Percentiles rank a stretch among this genome's conserved stretches.
Evolutionary conservation across 495 filamentous ascomycete genomes (phyloP).

Genomic region (Hypoxylon fragiforme): DNA sequence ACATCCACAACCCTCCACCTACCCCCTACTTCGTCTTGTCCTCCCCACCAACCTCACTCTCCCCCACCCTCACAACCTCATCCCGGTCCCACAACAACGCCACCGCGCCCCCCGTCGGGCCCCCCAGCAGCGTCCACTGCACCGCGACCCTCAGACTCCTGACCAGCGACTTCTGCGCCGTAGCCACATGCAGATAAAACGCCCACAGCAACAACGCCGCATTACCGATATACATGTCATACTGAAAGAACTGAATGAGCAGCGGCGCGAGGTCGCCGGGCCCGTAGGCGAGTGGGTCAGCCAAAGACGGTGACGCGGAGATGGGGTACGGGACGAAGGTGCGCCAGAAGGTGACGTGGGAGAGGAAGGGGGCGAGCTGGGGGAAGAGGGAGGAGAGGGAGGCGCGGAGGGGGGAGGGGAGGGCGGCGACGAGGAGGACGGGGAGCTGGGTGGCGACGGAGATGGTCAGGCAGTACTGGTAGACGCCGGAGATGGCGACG

Average conservation of each 20-base stretch:
- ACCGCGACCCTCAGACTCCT: conserved; percentile 46
- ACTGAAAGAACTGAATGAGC: conserved; percentile 58
- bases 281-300: conserved; percentile 34
- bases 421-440: conserved; percentile 46
- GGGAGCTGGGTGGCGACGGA: conserved; percentile 51
- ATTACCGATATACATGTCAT: conserved; percentile 60
- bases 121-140: conserved; percentile 48
- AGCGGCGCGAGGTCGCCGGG: conserved; percentile 52
- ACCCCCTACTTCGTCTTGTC: conserved; percentile 19
- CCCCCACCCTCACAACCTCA: conserved; percentile 20
- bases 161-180: conserved; percentile 37
- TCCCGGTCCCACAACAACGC: conserved; percentile 42
- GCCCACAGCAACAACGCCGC: conserved; percentile 59
- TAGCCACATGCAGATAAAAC: conserved; percentile 47
- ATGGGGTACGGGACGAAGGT: conserved; percentile 36
- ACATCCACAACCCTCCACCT: background rate
- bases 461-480: conserved; percentile 55
- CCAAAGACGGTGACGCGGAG: conserved; percentile 6
- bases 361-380: conserved; percentile 43
- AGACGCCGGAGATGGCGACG: conserved; percentile 52
- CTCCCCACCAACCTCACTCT: conserved; percentile 7
- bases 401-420: conserved; percentile 38
- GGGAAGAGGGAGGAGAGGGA: conserved; percentile 47
- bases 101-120: conserved; percentile 54
- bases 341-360: conserved; percentile 46